Percentiles rank a stretch among this genome's conserved stretches.
Evolutionary conservation across 2,329 filamentous ascomycete species (phyloP).

Genomic region (Sporothrix euskadiensis): DNA sequence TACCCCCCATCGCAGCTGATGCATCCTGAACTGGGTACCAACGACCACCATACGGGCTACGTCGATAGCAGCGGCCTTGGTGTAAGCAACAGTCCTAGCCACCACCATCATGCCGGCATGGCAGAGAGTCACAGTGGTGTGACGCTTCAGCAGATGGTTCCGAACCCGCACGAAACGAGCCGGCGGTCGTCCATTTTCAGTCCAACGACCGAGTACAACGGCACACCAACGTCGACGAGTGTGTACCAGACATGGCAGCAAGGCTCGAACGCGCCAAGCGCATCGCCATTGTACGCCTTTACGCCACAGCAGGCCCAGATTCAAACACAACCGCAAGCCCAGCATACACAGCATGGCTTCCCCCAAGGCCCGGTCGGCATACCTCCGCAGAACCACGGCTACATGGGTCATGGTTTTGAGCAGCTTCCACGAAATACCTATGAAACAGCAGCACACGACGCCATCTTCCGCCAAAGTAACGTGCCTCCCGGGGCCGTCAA

Average conservation of each 20-base stretch:
- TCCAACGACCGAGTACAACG: conserved; percentile 48
- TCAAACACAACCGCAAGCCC: conserved; percentile 30
- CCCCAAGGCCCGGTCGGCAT: conserved; percentile 37
- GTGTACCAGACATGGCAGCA: conserved; percentile 52
- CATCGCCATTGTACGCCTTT: conserved; percentile 50
- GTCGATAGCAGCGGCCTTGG: conserved; percentile 43
- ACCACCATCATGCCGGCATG: conserved; percentile 5
- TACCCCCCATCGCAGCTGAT: conserved; percentile 48
- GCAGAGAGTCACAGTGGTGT: conserved; percentile 39
- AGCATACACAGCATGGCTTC: conserved; percentile 27
- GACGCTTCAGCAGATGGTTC: conserved; percentile 49
- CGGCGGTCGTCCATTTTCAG: conserved; percentile 50
- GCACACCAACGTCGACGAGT: conserved; percentile 40
- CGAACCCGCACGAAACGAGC: conserved; percentile 48
- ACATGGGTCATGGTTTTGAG: conserved; percentile 38
- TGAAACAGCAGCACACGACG: conserved; percentile 35
- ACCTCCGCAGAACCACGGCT: conserved; percentile 35
- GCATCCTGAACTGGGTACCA: conserved; percentile 43
- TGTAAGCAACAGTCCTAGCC: conserved; percentile 38
- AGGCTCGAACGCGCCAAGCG: conserved; percentile 45
- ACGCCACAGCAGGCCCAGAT: conserved; percentile 42
- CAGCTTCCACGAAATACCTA: conserved; percentile 36
- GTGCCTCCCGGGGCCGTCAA: conserved; percentile 33
- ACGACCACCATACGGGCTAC: conserved; percentile 45
- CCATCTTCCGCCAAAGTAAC: conserved; percentile 35